A percentile compares a stretch with the other conserved stretches of the same genome.
Evolutionary conservation across 163 green algal species (phyloP).

Genomic region (Dunaliella salina): DNA sequence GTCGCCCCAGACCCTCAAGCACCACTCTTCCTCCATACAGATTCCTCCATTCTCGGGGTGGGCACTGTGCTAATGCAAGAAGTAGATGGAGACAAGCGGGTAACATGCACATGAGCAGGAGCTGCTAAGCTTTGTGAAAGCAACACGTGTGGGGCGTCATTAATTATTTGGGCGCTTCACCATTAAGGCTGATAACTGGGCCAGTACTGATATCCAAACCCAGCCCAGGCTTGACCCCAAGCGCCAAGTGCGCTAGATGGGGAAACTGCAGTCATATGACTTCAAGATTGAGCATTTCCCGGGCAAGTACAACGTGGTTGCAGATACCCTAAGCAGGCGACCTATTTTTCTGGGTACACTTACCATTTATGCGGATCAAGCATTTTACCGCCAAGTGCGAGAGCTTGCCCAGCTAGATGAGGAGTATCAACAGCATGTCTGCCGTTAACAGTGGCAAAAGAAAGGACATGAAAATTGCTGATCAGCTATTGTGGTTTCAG

Average conservation of each 20-base stretch:
- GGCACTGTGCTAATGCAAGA: slow-evolving; percentile 41
- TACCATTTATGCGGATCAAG: neutral
- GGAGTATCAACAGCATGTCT: neutral
- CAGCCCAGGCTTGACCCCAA: neutral
- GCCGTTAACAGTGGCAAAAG: neutral
- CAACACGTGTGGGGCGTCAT: slow-evolving; percentile 17
- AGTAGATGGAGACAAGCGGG: neutral
- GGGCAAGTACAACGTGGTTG: neutral
- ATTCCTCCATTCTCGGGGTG: slow-evolving; percentile 39
- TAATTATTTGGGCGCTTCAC: slow-evolving; percentile 27
- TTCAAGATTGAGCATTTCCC: neutral
- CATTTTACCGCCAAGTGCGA: neutral
- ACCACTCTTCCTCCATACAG: slow-evolving; percentile 32
- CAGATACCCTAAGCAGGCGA: neutral
- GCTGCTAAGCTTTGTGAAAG: slow-evolving; percentile 33
- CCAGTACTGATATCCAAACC: slow-evolving; percentile 28
- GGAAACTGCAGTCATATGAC: slow-evolving; percentile 1
- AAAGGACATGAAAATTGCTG: neutral
- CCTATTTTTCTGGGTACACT: neutral
- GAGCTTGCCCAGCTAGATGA: neutral
- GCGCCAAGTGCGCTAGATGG: neutral
- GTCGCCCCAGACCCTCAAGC: slow-evolving; percentile 25
- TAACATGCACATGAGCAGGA: slow-evolving; percentile 38
- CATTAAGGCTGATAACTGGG: slow-evolving; percentile 40
- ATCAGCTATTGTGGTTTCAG: no score